Evolutionary conservation across 1,139 yeast species (phyloP), one percentile per base, ranked within the genome.

Genomic region (Blastobotrys buckinghamii): DNA sequence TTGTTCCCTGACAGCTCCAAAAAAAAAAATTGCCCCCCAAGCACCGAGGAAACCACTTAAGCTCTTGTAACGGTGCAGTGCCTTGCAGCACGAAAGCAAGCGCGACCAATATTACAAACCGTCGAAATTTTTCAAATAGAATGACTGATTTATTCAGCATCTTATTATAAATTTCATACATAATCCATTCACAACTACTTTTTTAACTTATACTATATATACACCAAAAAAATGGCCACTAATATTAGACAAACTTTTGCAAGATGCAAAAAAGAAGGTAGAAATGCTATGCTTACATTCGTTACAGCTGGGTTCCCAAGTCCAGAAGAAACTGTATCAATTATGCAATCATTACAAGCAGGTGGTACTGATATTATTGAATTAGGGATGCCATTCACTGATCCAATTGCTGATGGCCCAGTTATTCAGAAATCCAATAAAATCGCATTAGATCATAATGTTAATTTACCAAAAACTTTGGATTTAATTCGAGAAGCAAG

Each of bases 341-440:
- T 90, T 58, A 67, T 94, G 66, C 78, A 82, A 64, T 92, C 94
- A 29, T 79, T 92, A 72, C 97, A 92, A 71, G 85, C 79, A 41
- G 97, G 95, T 55, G 99, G 99, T 53, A 94, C 87, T 20, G 98
- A 92, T 65, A 78, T 92, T 54, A 87, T 92, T 57, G 99, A 92
- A 71, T 72, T 92, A 45, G 98, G 99, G 54, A 73, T 94, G 63
- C 99, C 99, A 39, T 92, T 92, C 67, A 84, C 96, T n/a, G 99
- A 92, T 65, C 98, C 99, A 39, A 88, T 92, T 62, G 99, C 97
- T 39, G 99, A 92, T 67, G 99, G 99, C 42, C 96, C 97, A 36
- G 88, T 95, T 15, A 92, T 92, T 60, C 98, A 92, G 69, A 80
- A 74, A 35, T 88, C 97, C 37, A 90, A 90, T 69, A 59, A 59